phyloP scores from a whole-genome alignment of 2,329 filamentous ascomycete genomes.

The Hyphodiscus sp. region DNA sequence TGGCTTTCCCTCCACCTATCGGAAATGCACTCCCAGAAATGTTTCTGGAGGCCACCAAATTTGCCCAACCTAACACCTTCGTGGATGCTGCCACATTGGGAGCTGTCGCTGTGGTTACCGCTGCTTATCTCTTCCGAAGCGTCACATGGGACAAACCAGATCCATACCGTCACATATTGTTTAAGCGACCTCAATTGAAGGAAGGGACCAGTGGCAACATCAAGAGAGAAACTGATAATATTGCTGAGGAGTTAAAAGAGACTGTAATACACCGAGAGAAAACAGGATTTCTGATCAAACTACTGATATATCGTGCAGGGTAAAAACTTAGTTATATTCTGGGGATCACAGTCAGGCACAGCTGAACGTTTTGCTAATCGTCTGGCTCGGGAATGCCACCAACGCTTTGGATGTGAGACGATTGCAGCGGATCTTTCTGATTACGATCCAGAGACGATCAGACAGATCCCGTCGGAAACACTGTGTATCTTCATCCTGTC shows the following conservation, averaged over 20 bases:
- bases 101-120: too few species aligned
- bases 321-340: conserved; percentile 34
- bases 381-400: conserved; percentile 34
- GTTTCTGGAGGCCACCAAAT: too few species aligned
- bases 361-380: conserved; percentile 37
- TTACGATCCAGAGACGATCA: conserved; percentile 32
- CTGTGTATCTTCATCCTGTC: conserved; percentile 20
- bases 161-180: conserved; percentile 42
- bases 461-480: conserved; percentile 9
- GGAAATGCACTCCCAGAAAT: too few species aligned
- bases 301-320: too few species aligned
- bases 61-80: too few species aligned
- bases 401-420: conserved; percentile 34
- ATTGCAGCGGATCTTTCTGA: conserved; percentile 41
- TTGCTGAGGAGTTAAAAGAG: too few species aligned
- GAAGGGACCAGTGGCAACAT: too few species aligned
- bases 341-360: conserved; percentile 43
- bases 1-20: too few species aligned
- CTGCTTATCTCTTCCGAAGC: too few species aligned
- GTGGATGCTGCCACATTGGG: too few species aligned
- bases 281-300: too few species aligned
- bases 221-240: too few species aligned
- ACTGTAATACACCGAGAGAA: conserved; percentile 27
- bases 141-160: conserved; percentile 43
- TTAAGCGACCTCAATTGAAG: conserved; percentile 38